A percentile compares a stretch with the other conserved stretches of the same genome.
Evolutionary conservation across 2,329 filamentous ascomycete species (phyloP).

Genomic region (Pleurostoma richardsiae): DNA sequence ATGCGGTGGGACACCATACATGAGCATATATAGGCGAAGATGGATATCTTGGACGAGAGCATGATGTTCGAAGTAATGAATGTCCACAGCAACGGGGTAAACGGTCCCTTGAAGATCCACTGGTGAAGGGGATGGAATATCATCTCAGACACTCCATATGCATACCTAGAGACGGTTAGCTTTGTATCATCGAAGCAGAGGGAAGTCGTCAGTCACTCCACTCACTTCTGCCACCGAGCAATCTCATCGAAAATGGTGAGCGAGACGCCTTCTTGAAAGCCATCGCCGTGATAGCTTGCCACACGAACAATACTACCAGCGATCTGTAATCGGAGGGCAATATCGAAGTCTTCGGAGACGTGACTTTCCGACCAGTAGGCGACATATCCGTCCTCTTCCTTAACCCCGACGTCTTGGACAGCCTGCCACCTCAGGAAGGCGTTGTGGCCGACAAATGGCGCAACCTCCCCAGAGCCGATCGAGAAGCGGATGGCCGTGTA

Average conservation of each 20-base stretch:
- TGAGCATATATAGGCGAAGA: slow-evolving; percentile 62
- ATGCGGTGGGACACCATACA: slow-evolving; percentile 6
- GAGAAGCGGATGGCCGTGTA: slow-evolving; percentile 69
- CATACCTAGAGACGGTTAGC: slow-evolving; percentile 33
- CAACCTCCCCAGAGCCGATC: slow-evolving; percentile 66
- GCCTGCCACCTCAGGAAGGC: slow-evolving; percentile 64
- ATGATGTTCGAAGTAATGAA: slow-evolving; percentile 59
- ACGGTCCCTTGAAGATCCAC: slow-evolving; percentile 58
- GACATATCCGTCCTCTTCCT: slow-evolving; percentile 52
- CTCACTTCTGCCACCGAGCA: slow-evolving; percentile 61
- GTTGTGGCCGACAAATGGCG: slow-evolving; percentile 75
- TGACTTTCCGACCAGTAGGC: slow-evolving; percentile 65
- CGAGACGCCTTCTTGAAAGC: slow-evolving; percentile 70
- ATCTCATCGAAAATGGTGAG: slow-evolving; percentile 70
- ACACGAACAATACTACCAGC: slow-evolving; percentile 63
- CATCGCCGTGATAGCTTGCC: slow-evolving; percentile 61
- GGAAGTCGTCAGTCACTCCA: not conserved
- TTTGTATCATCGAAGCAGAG: not conserved
- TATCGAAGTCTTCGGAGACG: slow-evolving; percentile 76
- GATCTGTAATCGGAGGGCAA: slow-evolving; percentile 66
- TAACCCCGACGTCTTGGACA: slow-evolving; percentile 27
- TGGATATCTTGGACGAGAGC: slow-evolving; percentile 63
- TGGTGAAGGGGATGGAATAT: slow-evolving; percentile 61
- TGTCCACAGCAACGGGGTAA: slow-evolving; percentile 59
- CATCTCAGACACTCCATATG: slow-evolving; percentile 67